These are phyloP conservation scores for Yarrowia sp. DNA, from an alignment of 805 yeast genomes.

Conservation along the genomic window DNA sequence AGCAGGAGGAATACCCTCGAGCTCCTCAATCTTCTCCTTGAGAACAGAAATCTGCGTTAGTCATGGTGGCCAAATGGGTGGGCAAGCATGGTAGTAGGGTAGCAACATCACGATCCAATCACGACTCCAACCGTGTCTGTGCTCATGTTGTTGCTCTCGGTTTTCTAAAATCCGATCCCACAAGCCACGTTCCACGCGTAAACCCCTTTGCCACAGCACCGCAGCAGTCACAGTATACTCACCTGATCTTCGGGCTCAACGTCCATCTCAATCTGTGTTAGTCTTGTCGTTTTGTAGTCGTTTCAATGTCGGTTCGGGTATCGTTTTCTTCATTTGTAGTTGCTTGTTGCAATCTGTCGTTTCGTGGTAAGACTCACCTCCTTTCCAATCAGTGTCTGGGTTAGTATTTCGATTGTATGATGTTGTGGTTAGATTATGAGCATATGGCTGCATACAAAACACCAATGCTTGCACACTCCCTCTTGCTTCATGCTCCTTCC, in stretches of 20 bases:
- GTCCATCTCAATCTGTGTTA: constrained; percentile 59
- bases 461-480: background rate
- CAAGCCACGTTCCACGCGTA: background rate
- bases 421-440: too few species aligned
- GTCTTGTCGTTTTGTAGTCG: background rate
- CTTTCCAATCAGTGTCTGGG: constrained; percentile 71
- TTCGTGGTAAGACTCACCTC: constrained; percentile 47
- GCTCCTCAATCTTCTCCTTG: constrained; percentile 90
- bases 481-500: background rate
- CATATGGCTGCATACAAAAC: background rate
- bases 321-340: background rate
- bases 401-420: background rate
- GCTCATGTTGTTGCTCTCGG: background rate
- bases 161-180: too few species aligned
- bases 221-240: constrained; percentile 32
- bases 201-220: constrained; percentile 31
- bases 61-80: background rate
- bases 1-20: constrained; percentile 94
- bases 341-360: background rate
- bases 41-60: constrained; percentile 53
- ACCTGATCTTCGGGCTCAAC: constrained; percentile 67
- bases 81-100: too few species aligned
- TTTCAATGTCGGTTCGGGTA: background rate
- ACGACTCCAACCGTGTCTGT: background rate
- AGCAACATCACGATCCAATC: background rate